Evolutionary conservation across 352 stramenopile genomes (phyloP).

Genomic region (Pythium biforme): DNA sequence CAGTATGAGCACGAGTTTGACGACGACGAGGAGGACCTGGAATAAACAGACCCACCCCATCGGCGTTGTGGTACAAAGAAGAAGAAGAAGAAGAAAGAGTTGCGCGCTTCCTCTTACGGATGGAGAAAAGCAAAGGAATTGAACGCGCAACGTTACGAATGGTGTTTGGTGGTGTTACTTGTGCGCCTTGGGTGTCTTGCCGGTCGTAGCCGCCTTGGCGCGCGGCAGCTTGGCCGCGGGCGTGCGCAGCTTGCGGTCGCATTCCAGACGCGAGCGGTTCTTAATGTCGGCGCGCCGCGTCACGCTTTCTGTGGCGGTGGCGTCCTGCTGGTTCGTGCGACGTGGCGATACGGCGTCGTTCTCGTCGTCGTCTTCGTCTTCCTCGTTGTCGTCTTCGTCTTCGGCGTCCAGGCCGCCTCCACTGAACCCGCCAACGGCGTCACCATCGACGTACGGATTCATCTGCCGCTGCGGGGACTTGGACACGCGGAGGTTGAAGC

Average conservation of each 20-base stretch:
- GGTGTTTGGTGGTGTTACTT: background rate
- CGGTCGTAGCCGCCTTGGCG: constrained; percentile 41
- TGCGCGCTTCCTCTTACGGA: background rate
- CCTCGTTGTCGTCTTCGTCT: constrained; percentile 14
- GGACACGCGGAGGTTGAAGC: constrained; percentile 77
- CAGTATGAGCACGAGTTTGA: constrained; percentile 87
- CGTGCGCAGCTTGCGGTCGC: constrained; percentile 55
- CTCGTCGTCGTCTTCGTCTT: constrained; percentile 25
- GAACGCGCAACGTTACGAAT: background rate
- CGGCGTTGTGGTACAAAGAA: constrained; percentile 30
- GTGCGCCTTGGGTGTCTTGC: background rate
- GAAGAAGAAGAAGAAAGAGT: background rate
- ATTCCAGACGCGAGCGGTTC: constrained; percentile 49
- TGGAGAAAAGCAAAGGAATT: background rate
- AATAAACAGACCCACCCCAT: too few species aligned
- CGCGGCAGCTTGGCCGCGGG: constrained; percentile 19
- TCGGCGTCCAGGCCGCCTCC: constrained; percentile 6
- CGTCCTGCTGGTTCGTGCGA: constrained; percentile 19
- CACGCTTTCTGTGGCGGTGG: constrained; percentile 26
- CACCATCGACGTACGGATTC: constrained; percentile 61
- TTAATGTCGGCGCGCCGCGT: constrained; percentile 67
- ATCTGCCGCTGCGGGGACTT: constrained; percentile 44
- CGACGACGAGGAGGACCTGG: constrained; percentile 66
- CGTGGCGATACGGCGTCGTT: constrained; percentile 17
- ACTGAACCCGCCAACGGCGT: background rate